Conservation (phyloP, 805 yeast genomes). For the Yamadazyma olivae region DNA sequence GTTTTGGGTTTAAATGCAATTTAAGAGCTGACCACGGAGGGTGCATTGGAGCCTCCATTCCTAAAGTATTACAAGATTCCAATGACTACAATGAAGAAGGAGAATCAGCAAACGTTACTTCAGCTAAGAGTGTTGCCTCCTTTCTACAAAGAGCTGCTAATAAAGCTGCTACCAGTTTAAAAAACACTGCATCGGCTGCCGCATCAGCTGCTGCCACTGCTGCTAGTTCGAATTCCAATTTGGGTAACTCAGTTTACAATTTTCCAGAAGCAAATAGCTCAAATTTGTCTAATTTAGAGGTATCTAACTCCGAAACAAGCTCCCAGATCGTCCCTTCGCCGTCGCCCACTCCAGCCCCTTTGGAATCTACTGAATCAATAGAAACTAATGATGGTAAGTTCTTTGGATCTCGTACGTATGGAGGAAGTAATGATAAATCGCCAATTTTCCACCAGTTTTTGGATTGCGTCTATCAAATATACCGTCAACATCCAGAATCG, state of each 20-base stretch:
- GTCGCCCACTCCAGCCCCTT: too few relatives aligned
- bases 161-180: slow-evolving; percentile 39
- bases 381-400: too few relatives aligned
- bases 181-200: slow-evolving; percentile 32
- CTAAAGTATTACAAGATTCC: slow-evolving; percentile 10
- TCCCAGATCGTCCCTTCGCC: too few relatives aligned
- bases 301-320: too few relatives aligned
- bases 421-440: slow-evolving; percentile 47
- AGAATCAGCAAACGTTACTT: slow-evolving; percentile 15
- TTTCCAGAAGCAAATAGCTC: too few relatives aligned
- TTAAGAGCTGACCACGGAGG: slow-evolving; percentile 80
- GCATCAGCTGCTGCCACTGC: slow-evolving; percentile 9
- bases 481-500: slow-evolving; percentile 61
- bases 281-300: too few relatives aligned
- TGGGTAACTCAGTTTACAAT: slow-evolving; percentile 10
- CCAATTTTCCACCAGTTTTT: slow-evolving; percentile 94
- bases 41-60: slow-evolving; percentile 37
- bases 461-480: slow-evolving; percentile 82
- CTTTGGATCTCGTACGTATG: slow-evolving; percentile 17
- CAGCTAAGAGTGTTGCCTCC: slow-evolving; percentile 28
- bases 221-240: slow-evolving; percentile 7
- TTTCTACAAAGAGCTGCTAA: slow-evolving; percentile 42
- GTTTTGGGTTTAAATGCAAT: slow-evolving; percentile 88
- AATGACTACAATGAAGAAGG: slow-evolving; percentile 7
- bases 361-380: too few relatives aligned